Evolutionary conservation across 352 stramenopile species (phyloP), one percentile per base, ranked within the genome.

Genomic region (Phytophthora quininea): DNA sequence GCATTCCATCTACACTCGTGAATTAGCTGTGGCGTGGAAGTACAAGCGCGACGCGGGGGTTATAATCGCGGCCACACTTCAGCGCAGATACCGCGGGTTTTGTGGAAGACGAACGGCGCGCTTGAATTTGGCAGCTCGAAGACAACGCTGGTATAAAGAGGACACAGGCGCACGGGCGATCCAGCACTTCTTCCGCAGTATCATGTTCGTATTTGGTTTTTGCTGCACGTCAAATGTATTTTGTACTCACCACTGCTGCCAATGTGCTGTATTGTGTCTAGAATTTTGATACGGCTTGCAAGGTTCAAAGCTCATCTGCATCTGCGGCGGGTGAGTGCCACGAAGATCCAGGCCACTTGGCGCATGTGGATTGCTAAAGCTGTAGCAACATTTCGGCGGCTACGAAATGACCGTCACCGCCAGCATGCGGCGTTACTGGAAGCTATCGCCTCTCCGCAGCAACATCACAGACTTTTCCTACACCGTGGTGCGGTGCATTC

Each of bases 161-260:
- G 82, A 95, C 54, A 47, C 38, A 5, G 64, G 64, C 15, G 82
- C 86, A 11, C 74, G 84, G 3, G 38, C 33, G 1, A 67, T 93
- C 29, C 86, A 93, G 67, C 86, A 90, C 60, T 92, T 93, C 63
- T 93, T 93, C 54, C 84, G 82, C 42, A 86, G 80, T 54, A 80
- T 91, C 48, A 62, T 92, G 84, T 93, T 76, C 60, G 82, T 86
- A 24, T 24, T 24, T 24, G 7, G 12, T 63, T 1, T 37, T 1
- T 48, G 7, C 19, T 47, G 29, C 46, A 40, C 19, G 15, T 8
- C 24, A 11, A 24, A 27, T 35, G 12, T 8, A 45, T 12, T 49
- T 9, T 2, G 27, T 48, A n/a, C 32, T 62, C 24, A 58, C 52
- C 12, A 56, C n/a, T 51, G 27, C 46, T 67, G 43, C 29, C 43